Evolutionary conservation across 371 early-diverging fungal species (phyloP).

Genomic region (Entomophthora muscae): DNA sequence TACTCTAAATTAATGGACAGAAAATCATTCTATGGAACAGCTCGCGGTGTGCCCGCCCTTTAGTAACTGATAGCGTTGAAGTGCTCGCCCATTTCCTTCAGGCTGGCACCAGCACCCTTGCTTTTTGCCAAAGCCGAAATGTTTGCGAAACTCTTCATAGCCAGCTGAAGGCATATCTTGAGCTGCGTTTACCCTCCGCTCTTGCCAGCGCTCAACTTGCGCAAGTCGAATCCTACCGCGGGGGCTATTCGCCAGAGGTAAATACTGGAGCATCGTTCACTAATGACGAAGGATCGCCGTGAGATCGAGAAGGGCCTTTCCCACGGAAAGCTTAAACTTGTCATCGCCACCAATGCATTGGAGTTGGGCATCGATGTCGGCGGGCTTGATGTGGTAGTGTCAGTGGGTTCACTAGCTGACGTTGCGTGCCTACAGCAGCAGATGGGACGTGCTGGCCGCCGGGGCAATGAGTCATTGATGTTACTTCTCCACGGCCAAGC

Average conservation of each 20-base stretch:
- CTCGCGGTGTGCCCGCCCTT: not conserved
- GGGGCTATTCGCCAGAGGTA: not conserved
- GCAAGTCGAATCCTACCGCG: not conserved
- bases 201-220: not conserved
- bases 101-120: not conserved
- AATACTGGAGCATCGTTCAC: not conserved
- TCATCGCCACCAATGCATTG: slow-evolving; percentile 47
- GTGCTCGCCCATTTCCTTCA: not conserved
- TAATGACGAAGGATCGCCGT: slow-evolving; percentile 18
- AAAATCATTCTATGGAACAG: not conserved
- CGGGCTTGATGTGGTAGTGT: slow-evolving; percentile 16
- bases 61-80: not conserved
- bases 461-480: slow-evolving; percentile 35
- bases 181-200: not conserved
- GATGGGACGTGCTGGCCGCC: slow-evolving; percentile 44
- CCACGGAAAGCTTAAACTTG: slow-evolving; percentile 23
- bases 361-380: slow-evolving; percentile 59
- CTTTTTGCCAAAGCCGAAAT: not conserved
- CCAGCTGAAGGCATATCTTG: not conserved
- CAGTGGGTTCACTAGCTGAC: not conserved
- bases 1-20: not conserved
- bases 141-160: not conserved
- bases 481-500: slow-evolving; percentile 25
- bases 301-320: slow-evolving; percentile 35
- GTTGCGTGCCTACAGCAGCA: slow-evolving; percentile 22